Evolutionary conservation across 2,329 filamentous ascomycete species (phyloP).

Genomic region (Fusarium sp.): DNA sequence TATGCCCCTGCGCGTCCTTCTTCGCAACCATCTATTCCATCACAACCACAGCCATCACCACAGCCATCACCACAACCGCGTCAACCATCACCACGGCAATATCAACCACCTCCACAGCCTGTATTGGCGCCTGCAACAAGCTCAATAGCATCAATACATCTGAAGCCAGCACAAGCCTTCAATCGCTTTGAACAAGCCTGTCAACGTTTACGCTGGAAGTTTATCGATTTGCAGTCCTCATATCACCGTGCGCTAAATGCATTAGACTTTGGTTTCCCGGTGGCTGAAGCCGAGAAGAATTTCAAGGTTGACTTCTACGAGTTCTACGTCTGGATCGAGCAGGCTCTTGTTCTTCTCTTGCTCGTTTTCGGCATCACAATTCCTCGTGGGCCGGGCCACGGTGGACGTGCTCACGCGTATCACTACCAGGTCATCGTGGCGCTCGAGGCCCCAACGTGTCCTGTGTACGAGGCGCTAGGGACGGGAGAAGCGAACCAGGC

Average conservation of each 20-base stretch:
- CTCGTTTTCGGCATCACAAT: constrained; percentile 72
- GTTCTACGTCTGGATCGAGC: constrained; percentile 79
- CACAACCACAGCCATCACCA: constrained; percentile 11
- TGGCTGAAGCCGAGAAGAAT: constrained; percentile 71
- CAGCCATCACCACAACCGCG: constrained; percentile 25
- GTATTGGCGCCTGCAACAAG: not conserved
- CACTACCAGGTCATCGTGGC: constrained; percentile 78
- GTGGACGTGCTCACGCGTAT: constrained; percentile 64
- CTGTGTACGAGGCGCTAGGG: constrained; percentile 69
- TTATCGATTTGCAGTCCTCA: constrained; percentile 68
- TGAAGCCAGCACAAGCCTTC: constrained; percentile 60
- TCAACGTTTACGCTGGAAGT: constrained; percentile 73
- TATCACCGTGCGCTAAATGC: constrained; percentile 65
- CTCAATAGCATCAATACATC: constrained; percentile 26
- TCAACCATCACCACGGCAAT: constrained; percentile 6
- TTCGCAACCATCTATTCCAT: constrained; percentile 33
- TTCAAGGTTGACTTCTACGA: constrained; percentile 86
- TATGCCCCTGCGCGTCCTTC: constrained; percentile 15
- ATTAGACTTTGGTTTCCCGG: constrained; percentile 52
- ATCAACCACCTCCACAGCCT: constrained; percentile 10
- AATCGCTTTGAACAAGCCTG: constrained; percentile 72
- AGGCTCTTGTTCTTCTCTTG: constrained; percentile 76
- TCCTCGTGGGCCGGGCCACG: constrained; percentile 43
- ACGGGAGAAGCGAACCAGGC: constrained; percentile 67
- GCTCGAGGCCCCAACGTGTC: constrained; percentile 68